Conservation (phyloP, 805 yeast genomes). For the Candida glaebosa region DNA sequence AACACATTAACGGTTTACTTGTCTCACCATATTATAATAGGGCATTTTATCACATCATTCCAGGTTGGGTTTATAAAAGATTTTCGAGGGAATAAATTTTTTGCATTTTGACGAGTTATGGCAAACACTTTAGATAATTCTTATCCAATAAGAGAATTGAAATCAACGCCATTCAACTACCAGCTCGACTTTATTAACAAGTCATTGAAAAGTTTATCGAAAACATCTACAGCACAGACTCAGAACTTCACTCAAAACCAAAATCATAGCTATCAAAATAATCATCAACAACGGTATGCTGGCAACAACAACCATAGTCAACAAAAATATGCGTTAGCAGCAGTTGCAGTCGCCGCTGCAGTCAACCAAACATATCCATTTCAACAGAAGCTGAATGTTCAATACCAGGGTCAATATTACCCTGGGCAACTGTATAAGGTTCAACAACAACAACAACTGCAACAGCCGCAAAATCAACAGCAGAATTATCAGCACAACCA, state of each 20-base stretch:
- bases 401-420: conserved; percentile 13
- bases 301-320: conserved; percentile 11
- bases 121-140: not conserved
- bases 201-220: conserved; percentile 7
- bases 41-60: not conserved
- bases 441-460: conserved; percentile 6
- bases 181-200: conserved; percentile 26
- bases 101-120: not conserved
- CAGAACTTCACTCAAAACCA: conserved; percentile 9
- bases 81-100: not conserved
- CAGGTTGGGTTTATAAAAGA: not conserved
- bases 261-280: conserved; percentile 8
- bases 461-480: conserved; percentile 7
- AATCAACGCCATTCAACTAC: conserved; percentile 23
- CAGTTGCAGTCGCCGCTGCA: conserved; percentile 32
- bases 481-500: conserved; percentile 8
- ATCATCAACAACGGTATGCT: conserved; percentile 7
- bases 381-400: conserved; percentile 20
- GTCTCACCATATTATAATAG: not conserved
- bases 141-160: conserved; percentile 24
- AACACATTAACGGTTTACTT: not conserved
- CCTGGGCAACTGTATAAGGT: conserved; percentile 5
- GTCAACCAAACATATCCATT: conserved; percentile 16
- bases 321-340: conserved; percentile 24
- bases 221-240: conserved; percentile 6